Percentiles rank a stretch among this genome's conserved stretches.
phyloP scores from a whole-genome alignment of 306 rosid species.

The Pterocarpus santalinus region DNA sequence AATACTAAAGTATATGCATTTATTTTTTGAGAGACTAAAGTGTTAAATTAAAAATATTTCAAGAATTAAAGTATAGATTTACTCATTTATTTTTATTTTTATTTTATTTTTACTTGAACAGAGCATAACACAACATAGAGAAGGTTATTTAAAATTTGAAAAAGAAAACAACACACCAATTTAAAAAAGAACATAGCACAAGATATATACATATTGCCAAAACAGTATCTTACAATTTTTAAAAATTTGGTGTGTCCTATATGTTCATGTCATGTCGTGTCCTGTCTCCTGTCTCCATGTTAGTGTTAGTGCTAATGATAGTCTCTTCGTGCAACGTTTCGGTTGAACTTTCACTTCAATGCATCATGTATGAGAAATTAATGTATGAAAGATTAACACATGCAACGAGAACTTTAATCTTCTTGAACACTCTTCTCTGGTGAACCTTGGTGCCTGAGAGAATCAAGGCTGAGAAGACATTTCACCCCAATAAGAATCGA shows the following conservation, averaged over 20 bases:
- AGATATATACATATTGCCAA: not conserved
- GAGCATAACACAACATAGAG: too few relatives aligned
- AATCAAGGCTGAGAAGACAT: constrained; percentile 61
- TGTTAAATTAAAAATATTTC: too few relatives aligned
- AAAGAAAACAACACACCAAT: not conserved
- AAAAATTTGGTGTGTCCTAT: not conserved
- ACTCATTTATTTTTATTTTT: too few relatives aligned
- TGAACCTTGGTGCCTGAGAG: constrained; percentile 52
- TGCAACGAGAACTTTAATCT: constrained; percentile 41
- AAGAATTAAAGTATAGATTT: too few relatives aligned
- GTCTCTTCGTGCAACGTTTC: constrained; percentile 2
- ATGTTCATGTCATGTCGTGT: not conserved
- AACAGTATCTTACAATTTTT: not conserved
- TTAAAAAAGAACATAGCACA: not conserved
- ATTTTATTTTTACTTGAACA: too few relatives aligned
- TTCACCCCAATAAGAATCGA: constrained; percentile 29
- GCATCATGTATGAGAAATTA: not conserved
- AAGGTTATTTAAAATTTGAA: too few relatives aligned
- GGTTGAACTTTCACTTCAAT: constrained; percentile 32
- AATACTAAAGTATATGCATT: too few relatives aligned
- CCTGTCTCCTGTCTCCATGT: not conserved
- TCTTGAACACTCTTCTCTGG: constrained; percentile 47
- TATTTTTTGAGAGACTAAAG: too few relatives aligned
- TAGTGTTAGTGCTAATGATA: constrained; percentile 4
- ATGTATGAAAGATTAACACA: not conserved